A percentile compares a stretch with the other conserved stretches of the same genome.
Evolutionary conservation across 345 rosid species (phyloP).

Genomic region (Nephelium lappaceum): DNA sequence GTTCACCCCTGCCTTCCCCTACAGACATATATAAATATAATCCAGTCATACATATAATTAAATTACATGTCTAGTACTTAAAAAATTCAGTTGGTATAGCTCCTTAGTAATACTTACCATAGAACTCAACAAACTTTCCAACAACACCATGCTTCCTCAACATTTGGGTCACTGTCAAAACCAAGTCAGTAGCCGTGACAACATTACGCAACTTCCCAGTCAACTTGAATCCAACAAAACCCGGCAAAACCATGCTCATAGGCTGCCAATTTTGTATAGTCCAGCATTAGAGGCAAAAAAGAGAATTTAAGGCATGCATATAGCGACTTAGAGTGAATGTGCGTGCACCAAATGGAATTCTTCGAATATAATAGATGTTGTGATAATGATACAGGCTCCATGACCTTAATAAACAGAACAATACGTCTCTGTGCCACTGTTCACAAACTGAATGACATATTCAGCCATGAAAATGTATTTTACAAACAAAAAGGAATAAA

Average conservation of each 20-base stretch:
- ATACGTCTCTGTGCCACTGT: not conserved
- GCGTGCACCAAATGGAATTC: not conserved
- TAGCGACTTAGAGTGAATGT: not conserved
- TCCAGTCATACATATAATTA: not conserved
- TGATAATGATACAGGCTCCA: not conserved
- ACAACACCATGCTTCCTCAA: conserved; percentile 93
- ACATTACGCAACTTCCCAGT: conserved; percentile 28
- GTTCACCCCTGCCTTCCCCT: conserved; percentile 83
- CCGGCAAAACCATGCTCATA: not conserved
- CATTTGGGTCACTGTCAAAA: conserved; percentile 84
- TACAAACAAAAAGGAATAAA: not conserved
- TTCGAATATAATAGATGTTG: not conserved
- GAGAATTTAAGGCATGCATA: not conserved
- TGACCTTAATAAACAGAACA: not conserved
- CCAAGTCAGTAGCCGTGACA: conserved; percentile 94
- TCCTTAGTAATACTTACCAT: conserved; percentile 46
- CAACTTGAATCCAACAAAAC: not conserved
- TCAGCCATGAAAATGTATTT: not conserved
- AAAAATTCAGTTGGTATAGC: not conserved
- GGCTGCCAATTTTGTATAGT: not conserved
- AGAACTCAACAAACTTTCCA: conserved; percentile 87
- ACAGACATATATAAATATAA: conserved; percentile 16
- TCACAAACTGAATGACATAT: not conserved
- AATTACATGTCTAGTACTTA: not conserved
- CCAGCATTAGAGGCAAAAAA: not conserved